A percentile compares a stretch with the other conserved stretches of the same genome.
Evolutionary conservation across 2,329 filamentous ascomycete species (phyloP).

Genomic region (Colletotrichum eremochloae): DNA sequence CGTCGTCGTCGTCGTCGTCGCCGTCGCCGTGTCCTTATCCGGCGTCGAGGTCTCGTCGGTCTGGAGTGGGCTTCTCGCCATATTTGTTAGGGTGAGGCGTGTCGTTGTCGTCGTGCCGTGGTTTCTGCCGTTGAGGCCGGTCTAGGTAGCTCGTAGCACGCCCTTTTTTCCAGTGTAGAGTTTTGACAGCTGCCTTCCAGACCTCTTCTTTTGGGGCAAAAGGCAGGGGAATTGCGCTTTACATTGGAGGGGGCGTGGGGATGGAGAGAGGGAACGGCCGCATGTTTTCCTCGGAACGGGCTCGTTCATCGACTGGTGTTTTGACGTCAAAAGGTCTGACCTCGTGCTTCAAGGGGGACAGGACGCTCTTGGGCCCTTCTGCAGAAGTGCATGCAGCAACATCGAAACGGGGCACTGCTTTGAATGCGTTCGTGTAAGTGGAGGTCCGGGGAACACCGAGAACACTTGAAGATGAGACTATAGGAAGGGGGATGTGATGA

Average conservation of each 20-base stretch:
- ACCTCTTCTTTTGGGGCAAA: background rate
- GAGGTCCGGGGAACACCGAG: constrained; percentile 19
- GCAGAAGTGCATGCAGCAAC: constrained; percentile 22
- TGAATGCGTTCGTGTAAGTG: constrained; percentile 18
- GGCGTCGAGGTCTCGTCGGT: constrained; percentile 5
- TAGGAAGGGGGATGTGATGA: background rate
- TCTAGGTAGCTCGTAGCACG: constrained; percentile 2
- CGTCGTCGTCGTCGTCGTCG: background rate
- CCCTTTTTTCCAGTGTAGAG: constrained; percentile 2
- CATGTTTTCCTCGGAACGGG: background rate
- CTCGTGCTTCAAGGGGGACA: constrained; percentile 24
- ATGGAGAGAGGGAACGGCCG: background rate
- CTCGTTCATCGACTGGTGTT: constrained; percentile 14
- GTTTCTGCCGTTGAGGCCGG: background rate
- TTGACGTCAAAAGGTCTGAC: constrained; percentile 27
- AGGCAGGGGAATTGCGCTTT: constrained; percentile 6
- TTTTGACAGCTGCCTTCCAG: constrained; percentile 18
- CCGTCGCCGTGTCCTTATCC: background rate
- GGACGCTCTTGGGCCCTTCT: constrained; percentile 17
- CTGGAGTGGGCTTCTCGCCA: constrained; percentile 6
- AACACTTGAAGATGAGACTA: background rate
- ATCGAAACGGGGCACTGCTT: constrained; percentile 23
- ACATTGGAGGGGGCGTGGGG: background rate
- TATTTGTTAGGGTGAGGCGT: background rate
- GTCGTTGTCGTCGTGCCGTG: background rate